Evolutionary conservation across 2,329 filamentous ascomycete genomes (phyloP), one percentile per base, ranked within the genome.

Genomic region (Penicillium sp.): DNA sequence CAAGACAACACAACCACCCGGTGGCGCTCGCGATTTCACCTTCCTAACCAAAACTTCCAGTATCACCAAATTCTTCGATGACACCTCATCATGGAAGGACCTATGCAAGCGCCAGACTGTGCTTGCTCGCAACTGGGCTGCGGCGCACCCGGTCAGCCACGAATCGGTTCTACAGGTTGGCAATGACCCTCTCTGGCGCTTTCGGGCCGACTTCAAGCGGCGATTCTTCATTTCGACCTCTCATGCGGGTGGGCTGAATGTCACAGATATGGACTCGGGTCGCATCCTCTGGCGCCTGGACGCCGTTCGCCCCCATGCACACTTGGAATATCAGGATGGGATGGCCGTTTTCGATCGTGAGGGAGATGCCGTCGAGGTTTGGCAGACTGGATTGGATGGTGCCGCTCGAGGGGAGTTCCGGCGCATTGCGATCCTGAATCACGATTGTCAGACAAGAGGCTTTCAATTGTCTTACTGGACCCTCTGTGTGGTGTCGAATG

Each of bases 291-390:
- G 80, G 78, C 68, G 65, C 28, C 71, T 75, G 2, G 62, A 76
- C 12, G 70, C 72, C 0, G 80, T 82, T 35, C 73, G 79, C 13
- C 75, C 77, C 4, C 81, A 78, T 59, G 81, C 81, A 1, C 81
- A 82, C 68, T 68, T 83, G 12, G 81, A 83, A 57, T 83, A 83
- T 58, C 75, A 82, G 59, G 76, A 81, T 68, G 81, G 80, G 12
- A 79, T 76, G 53, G 79, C 76, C 2, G 79, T 80, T 2, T 83
- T 79, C 68, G 81, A 83, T 65, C 72, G 79, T 0, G 75, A 78
- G 45, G 79, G 79, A 3, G 76, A 82, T 67, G 74, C 78, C 1
- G 64, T 83, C 1, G 81, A 83, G 63, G 78, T 83, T 2, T 83
- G 81, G 81, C 73, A 77, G 58, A 72, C 77, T 0, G 78, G 75